These are phyloP conservation scores for Stachybotrys chlorohalonatus DNA, from an alignment of 2,329 filamentous ascomycete genomes.

Conservation along the genomic window DNA sequence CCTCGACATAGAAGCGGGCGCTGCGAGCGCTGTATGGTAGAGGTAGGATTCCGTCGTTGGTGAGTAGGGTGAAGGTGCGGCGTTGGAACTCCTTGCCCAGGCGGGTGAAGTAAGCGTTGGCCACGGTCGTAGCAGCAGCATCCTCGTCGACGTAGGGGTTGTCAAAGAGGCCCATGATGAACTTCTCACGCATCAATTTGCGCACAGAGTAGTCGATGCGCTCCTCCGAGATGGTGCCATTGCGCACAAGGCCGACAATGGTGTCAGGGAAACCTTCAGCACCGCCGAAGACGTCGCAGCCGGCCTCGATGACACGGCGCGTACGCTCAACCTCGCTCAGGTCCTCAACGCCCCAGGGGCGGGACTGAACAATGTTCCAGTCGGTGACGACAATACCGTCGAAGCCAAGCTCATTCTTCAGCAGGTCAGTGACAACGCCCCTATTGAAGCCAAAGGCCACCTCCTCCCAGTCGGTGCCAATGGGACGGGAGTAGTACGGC, in stretches of 20 bases:
- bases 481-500: constrained; percentile 40
- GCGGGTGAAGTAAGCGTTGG: constrained; percentile 30
- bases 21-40: constrained; percentile 3
- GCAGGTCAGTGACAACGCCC: constrained; percentile 35
- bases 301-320: constrained; percentile 34
- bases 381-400: constrained; percentile 39
- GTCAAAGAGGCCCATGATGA: constrained; percentile 40
- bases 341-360: constrained; percentile 39
- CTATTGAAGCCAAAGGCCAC: constrained; percentile 42
- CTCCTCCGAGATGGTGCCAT: constrained; percentile 29
- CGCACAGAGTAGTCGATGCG: constrained; percentile 35
- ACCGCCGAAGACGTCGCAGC: constrained; percentile 41
- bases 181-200: constrained; percentile 38
- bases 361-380: constrained; percentile 39
- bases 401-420: constrained; percentile 36
- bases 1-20: constrained; percentile 14
- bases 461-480: constrained; percentile 32
- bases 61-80: constrained; percentile 11
- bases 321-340: constrained; percentile 32
- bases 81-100: constrained; percentile 10
- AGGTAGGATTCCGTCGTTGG: constrained; percentile 13
- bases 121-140: constrained; percentile 30
- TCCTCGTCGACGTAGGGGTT: constrained; percentile 37
- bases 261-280: constrained; percentile 34
- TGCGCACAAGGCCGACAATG: constrained; percentile 33